Percentiles rank a stretch among this genome's conserved stretches.
These are phyloP conservation scores for Pezicula radicicola DNA, from an alignment of 2,329 filamentous ascomycete species.

Conservation along the genomic window DNA sequence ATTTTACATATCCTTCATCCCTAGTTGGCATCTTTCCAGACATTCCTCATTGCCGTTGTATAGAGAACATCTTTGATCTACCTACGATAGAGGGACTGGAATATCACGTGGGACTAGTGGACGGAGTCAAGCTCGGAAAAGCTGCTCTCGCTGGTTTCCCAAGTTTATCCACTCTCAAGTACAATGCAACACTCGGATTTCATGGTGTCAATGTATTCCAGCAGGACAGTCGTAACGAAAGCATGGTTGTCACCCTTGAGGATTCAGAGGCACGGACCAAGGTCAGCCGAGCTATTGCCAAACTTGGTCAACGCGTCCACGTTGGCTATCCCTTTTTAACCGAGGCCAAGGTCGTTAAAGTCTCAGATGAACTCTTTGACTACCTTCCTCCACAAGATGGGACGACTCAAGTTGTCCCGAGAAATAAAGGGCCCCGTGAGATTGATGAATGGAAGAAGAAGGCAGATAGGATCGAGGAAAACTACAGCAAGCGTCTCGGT, in stretches of 20 bases:
- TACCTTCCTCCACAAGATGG: conserved; percentile 70
- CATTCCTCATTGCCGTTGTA: conserved; percentile 79
- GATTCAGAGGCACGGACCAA: conserved; percentile 71
- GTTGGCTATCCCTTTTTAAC: conserved; percentile 95
- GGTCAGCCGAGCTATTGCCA: conserved; percentile 69
- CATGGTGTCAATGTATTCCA: conserved; percentile 95
- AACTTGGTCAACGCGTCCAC: conserved; percentile 81
- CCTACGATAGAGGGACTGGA: conserved; percentile 89
- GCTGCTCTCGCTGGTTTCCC: conserved; percentile 92
- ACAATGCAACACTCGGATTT: conserved; percentile 77
- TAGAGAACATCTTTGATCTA: conserved; percentile 95
- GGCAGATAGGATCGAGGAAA: conserved; percentile 76
- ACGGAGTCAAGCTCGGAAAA: conserved; percentile 77
- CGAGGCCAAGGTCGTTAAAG: conserved; percentile 83
- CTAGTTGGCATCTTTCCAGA: conserved; percentile 89
- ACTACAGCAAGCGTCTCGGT: conserved; percentile 87
- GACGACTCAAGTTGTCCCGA: conserved; percentile 57
- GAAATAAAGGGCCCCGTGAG: conserved; percentile 70
- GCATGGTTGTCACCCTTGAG: conserved; percentile 84
- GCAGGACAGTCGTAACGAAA: conserved; percentile 93
- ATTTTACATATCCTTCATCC: conserved; percentile 85
- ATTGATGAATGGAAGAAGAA: conserved; percentile 84
- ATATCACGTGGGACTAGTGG: conserved; percentile 77
- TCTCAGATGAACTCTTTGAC: conserved; percentile 91
- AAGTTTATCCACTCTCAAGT: conserved; percentile 80